phyloP scores from a whole-genome alignment of 2,329 filamentous ascomycete species.

The Neofusicoccum umdonicola region DNA sequence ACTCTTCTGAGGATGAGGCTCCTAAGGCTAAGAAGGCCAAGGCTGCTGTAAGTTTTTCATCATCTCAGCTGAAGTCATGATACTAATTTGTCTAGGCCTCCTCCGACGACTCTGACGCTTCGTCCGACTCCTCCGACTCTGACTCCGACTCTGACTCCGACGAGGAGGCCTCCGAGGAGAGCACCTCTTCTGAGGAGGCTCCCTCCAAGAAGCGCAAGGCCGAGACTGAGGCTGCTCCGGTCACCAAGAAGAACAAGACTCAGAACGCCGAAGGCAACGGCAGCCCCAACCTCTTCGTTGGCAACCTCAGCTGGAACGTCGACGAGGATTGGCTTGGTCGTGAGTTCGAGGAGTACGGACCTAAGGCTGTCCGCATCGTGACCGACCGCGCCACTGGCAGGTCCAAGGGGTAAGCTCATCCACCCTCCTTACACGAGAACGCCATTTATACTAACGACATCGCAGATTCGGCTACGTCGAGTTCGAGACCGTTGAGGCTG shows the following conservation, averaged over 20 bases:
- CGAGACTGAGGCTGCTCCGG: slow-evolving; percentile 50
- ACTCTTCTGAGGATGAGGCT: slow-evolving; percentile 19
- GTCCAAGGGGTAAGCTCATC: slow-evolving; percentile 67
- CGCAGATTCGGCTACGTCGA: slow-evolving; percentile 83
- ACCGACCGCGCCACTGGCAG: slow-evolving; percentile 77
- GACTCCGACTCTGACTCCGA: slow-evolving; percentile 20
- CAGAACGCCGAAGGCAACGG: slow-evolving; percentile 47
- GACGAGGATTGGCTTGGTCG: slow-evolving; percentile 78
- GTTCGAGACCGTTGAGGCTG: slow-evolving; percentile 67
- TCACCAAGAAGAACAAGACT: slow-evolving; percentile 67
- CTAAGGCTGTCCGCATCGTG: slow-evolving; percentile 73
- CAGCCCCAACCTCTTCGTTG: slow-evolving; percentile 76
- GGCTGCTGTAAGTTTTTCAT: background rate
- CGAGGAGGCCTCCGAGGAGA: slow-evolving; percentile 30
- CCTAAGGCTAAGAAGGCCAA: slow-evolving; percentile 16
- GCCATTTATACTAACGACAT: slow-evolving; percentile 24
- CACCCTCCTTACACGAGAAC: slow-evolving; percentile 16
- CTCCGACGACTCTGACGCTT: background rate
- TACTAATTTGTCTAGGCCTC: background rate
- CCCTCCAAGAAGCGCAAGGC: slow-evolving; percentile 68
- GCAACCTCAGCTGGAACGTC: slow-evolving; percentile 86
- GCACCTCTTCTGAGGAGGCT: slow-evolving; percentile 34
- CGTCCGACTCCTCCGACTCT: background rate
- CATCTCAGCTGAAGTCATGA: no score
- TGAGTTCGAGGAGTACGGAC: slow-evolving; percentile 78